phyloP scores from a whole-genome alignment of 2,329 filamentous ascomycete genomes.

The Botrytis aclada region DNA sequence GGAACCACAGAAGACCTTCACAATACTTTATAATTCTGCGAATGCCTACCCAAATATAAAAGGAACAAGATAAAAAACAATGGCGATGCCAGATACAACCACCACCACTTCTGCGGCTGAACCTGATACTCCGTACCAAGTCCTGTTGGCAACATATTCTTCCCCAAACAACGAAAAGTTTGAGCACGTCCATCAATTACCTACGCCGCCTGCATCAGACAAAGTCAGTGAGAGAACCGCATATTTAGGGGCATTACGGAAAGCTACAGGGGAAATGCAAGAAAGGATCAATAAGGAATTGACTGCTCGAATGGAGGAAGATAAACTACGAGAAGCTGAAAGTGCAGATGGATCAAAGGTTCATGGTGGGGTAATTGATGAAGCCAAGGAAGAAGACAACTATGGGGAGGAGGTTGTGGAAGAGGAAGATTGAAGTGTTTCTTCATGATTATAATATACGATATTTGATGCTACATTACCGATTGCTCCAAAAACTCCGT shows the following conservation, averaged over 20 bases:
- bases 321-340: slow-evolving; percentile 52
- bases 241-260: slow-evolving; percentile 59
- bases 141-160: slow-evolving; percentile 48
- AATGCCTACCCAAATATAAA: background rate
- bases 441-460: slow-evolving; percentile 15
- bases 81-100: slow-evolving; percentile 14
- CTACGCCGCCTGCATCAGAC: slow-evolving; percentile 39
- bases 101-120: slow-evolving; percentile 4
- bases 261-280: slow-evolving; percentile 58
- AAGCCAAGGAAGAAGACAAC: slow-evolving; percentile 66
- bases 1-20: background rate
- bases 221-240: slow-evolving; percentile 50
- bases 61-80: background rate
- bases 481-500: slow-evolving; percentile 24
- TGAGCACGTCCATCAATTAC: slow-evolving; percentile 41
- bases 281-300: slow-evolving; percentile 66
- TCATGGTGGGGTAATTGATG: slow-evolving; percentile 44
- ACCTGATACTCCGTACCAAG: slow-evolving; percentile 1
- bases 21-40: background rate
- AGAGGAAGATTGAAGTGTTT: slow-evolving; percentile 51
- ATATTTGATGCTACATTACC: slow-evolving; percentile 19
- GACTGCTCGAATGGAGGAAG: slow-evolving; percentile 71
- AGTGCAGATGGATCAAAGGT: slow-evolving; percentile 34
- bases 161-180: slow-evolving; percentile 51
- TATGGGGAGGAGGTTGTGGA: slow-evolving; percentile 80